Base-by-base conservation (phyloP, 2,329 filamentous ascomycete species). In the Clonostachys chloroleuca region DNA sequence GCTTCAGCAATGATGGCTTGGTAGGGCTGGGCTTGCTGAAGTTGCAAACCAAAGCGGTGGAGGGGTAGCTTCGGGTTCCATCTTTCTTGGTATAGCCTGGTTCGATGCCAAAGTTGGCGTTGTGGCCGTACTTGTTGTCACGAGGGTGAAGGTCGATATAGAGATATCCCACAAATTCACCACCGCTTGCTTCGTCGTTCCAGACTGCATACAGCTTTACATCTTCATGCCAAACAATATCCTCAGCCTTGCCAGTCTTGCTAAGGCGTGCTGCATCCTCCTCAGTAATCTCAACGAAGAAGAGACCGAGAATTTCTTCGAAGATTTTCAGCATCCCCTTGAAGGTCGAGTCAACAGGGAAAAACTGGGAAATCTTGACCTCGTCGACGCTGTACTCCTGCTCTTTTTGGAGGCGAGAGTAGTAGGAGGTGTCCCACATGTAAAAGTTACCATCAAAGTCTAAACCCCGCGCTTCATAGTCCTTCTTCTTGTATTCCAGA, bases 181-280 rank as follows among this genome's bases (percentile, higher is more conserved):
- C 74, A 14, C 87, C 88, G 55, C 87, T 83, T 3, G 74, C 75
- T 50, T 82, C 79, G 52, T 92, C 86, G 57, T 94, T 81, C 87
- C 89, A 92, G 8, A 94, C 89, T 44, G 83, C 86, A 70, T 90
- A 92, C 48, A 92, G 66, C 51, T 87, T 83, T n/a, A 92, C 87
- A 56, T 92, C 89, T 53, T 87, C 80, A 58, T 94, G 89, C 89
- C 89, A 94, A 2, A 82, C 73, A 56, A 92, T 87, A 53, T 90
- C 86, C 47, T 82, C 78, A 10, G 79, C 81, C 62, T 84, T 85
- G 48, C 81, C 81, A 3, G 81, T 85, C 10, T 84, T 78, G 44
- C 84, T 86, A 50, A 89, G 66, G 37, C 73, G 73, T 44, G 80
- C 75, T 35, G 84, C 77, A 53, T 89, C 87, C 50, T 84, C 80